Conservation (phyloP, 768 basidiomycete species). For the Leccinum incarnatum region DNA sequence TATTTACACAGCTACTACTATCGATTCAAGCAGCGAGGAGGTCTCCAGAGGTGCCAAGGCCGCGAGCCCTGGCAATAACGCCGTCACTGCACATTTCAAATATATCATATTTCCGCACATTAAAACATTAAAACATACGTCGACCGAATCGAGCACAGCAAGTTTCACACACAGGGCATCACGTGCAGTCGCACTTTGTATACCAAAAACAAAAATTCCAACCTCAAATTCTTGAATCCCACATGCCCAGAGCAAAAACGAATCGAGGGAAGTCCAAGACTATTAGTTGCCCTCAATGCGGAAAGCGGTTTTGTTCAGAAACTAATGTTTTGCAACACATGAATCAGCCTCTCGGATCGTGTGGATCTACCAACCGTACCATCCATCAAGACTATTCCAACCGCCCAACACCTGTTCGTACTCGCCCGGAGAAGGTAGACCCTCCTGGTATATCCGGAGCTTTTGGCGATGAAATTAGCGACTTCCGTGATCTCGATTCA, state of each 20-base stretch:
- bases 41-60: too few relatives aligned
- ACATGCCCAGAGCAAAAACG: background rate
- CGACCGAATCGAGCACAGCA: too few relatives aligned
- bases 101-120: too few relatives aligned
- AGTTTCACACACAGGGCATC: too few relatives aligned
- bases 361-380: background rate
- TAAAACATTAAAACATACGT: too few relatives aligned
- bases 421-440: background rate
- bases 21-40: too few relatives aligned
- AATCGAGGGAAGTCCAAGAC: background rate
- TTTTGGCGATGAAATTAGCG: too few relatives aligned
- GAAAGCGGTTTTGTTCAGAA: background rate
- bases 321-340: conserved; percentile 1
- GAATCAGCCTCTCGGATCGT: background rate
- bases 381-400: background rate
- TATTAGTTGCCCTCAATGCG: conserved; percentile 1
- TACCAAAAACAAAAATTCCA: background rate
- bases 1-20: too few relatives aligned
- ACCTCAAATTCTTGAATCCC: background rate
- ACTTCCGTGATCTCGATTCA: background rate
- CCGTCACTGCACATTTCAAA: too few relatives aligned
- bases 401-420: background rate
- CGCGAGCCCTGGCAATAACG: too few relatives aligned
- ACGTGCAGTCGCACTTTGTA: too few relatives aligned
- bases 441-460: background rate